Conservation (phyloP, 805 yeast species). For the Candida namnaoensis region DNA sequence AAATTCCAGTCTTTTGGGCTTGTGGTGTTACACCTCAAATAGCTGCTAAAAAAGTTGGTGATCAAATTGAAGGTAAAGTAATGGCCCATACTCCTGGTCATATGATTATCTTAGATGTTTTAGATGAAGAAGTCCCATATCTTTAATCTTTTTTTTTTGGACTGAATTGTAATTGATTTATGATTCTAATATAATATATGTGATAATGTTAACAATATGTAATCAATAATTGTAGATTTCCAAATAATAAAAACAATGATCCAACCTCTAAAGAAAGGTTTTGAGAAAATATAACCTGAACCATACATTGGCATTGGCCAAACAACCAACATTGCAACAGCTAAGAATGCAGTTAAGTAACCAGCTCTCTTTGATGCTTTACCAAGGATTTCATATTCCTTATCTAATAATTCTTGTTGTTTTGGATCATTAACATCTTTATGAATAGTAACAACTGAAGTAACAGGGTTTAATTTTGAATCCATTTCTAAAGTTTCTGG, state of each 20-base stretch:
- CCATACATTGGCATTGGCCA: slow-evolving; percentile 98
- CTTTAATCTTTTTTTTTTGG: no score
- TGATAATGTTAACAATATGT: no score
- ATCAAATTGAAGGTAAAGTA: slow-evolving; percentile 19
- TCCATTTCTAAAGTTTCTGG: slow-evolving; percentile 1
- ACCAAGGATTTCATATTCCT: slow-evolving; percentile 42
- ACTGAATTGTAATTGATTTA: no score
- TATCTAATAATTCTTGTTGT: slow-evolving; percentile 23
- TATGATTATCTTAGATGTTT: slow-evolving; percentile 26
- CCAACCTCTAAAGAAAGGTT: slow-evolving; percentile 1
- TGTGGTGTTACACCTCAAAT: slow-evolving; percentile 35
- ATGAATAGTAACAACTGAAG: slow-evolving; percentile 22
- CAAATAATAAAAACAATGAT: no score
- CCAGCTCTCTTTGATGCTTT: slow-evolving; percentile 57
- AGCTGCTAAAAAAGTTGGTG: slow-evolving; percentile 21
- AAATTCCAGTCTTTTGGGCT: slow-evolving; percentile 35
- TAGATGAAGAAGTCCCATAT: slow-evolving; percentile 13
- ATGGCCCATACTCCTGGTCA: slow-evolving; percentile 28
- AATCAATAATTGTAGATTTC: no score
- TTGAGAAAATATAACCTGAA: slow-evolving; percentile 25
- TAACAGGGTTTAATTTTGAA: slow-evolving; percentile 20
- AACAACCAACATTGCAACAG: slow-evolving; percentile 55
- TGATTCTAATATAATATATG: no score
- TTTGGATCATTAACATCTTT: slow-evolving; percentile 15
- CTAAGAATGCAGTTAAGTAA: slow-evolving; percentile 48